Base-by-base conservation (phyloP, 768 basidiomycete genomes). In the Mycena metata region DNA sequence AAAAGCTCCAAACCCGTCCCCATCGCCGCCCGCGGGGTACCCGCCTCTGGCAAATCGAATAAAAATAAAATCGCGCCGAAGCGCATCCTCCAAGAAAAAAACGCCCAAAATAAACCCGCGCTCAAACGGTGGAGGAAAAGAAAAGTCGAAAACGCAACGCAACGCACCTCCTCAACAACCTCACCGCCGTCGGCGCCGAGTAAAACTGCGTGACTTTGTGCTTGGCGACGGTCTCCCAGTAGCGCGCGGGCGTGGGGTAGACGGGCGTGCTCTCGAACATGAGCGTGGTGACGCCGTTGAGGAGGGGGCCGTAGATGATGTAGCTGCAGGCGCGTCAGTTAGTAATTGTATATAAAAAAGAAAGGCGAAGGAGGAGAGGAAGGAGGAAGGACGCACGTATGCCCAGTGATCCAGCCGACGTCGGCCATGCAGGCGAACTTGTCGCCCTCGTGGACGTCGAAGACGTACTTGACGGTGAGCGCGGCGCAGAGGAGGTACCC, bases 351-450 rank as follows among this genome's bases (percentile, higher is more conserved):
- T 3, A 43, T 5, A 24, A 8, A 26, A 19, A 17, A 45, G 9
- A 41, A 19, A 12, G 57, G 42, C 7, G 60, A 12, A 41, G 21
- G 23, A 23, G 23, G 24, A 42, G n/a, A 24, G 47, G 47, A 17
- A 19, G n/a, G 46, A 19, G 10, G 21, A 36, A 42, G n/a, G 17
- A 61, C 83, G 63, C 73, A 94, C 82, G 93, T 94, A 82, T 98
- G 96, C 19, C 96, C 96, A 3, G 97, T 99, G 83, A 99, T 97
- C 97, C 97, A 99, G 74, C 97, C 97, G 59, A 99, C 87, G 76
- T 99, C 97, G 64, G 97, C 97, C 96, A 98, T 96, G 84, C 97
- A 99, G 1, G 91, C 98, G 79, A 96, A 98, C 72, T 87, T 90
- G 83, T 98, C 97, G 67, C 94, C 96, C n/a, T 92, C 90, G 79